Evolutionary conservation across 2,329 filamentous ascomycete genomes (phyloP).

Genomic region (Fusarium sp.): DNA sequence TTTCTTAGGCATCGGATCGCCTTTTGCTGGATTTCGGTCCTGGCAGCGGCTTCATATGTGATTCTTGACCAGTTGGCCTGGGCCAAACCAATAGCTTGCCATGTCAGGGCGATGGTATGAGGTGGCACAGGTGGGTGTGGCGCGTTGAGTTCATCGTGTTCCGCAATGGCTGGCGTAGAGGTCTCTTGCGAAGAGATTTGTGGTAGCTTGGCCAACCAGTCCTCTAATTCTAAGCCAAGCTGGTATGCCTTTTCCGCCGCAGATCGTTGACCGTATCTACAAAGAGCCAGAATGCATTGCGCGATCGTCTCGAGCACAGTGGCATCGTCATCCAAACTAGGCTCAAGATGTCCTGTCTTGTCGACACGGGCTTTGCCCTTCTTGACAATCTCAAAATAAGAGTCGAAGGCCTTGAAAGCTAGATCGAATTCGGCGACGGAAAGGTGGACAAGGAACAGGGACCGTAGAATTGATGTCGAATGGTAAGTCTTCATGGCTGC

Average conservation of each 20-base stretch:
- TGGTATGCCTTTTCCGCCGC: conserved; percentile 84
- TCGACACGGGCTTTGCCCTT: conserved; percentile 86
- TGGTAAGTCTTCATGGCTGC: conserved; percentile 95
- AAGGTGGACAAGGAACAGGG: conserved; percentile 89
- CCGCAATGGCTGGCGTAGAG: conserved; percentile 48
- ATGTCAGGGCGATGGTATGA: conserved; percentile 74
- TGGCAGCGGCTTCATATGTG: conserved; percentile 79
- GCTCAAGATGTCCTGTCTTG: conserved; percentile 78
- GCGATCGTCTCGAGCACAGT: conserved; percentile 82
- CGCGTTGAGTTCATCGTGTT: conserved; percentile 51
- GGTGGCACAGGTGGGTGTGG: conserved; percentile 64
- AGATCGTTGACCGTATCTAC: conserved; percentile 79
- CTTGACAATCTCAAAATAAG: conserved; percentile 89
- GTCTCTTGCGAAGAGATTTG: conserved; percentile 48
- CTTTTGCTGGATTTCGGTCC: conserved; percentile 79
- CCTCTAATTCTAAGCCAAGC: conserved; percentile 77
- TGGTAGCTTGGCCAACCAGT: conserved; percentile 75
- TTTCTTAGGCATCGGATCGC: conserved; percentile 81
- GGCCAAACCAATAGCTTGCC: conserved; percentile 86
- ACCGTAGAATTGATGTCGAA: conserved; percentile 86
- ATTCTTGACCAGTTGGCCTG: conserved; percentile 88
- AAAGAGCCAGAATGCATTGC: conserved; percentile 83
- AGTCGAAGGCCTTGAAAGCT: conserved; percentile 89
- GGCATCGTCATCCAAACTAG: conserved; percentile 81
- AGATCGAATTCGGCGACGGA: conserved; percentile 92